Conservation (phyloP, 1,284 basidiomycete species). For the Leccinum griseonigrum region DNA sequence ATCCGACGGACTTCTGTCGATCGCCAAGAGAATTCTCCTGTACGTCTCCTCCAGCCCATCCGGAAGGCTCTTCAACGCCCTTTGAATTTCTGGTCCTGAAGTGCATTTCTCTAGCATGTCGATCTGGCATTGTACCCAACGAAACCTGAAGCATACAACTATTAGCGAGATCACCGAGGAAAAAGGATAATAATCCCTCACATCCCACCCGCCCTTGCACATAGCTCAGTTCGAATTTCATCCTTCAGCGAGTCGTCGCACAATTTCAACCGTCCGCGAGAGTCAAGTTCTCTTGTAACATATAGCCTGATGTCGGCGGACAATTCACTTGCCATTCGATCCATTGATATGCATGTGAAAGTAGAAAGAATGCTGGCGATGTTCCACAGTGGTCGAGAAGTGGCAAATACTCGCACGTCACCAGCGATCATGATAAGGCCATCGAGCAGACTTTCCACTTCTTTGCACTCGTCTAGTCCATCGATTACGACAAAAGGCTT, state of each 20-base stretch:
- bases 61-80: conserved; percentile 7
- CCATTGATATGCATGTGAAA: conserved; percentile 7
- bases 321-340: conserved; percentile 3
- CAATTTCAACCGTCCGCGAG: conserved; percentile 1
- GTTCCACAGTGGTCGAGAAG: conserved; percentile 2
- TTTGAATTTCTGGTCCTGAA: not conserved
- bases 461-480: conserved; percentile 14
- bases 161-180: not conserved
- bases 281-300: conserved; percentile 5
- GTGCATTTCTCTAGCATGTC: conserved; percentile 2
- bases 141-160: conserved; percentile 3
- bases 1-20: not conserved
- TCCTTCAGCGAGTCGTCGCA: not conserved
- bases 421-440: not conserved
- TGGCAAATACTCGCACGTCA: conserved; percentile 2
- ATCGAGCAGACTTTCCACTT: conserved; percentile 1
- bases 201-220: conserved; percentile 4
- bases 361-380: conserved; percentile 1
- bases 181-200: not conserved
- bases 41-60: conserved; percentile 15
- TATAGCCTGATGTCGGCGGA: conserved; percentile 8
- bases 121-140: conserved; percentile 16
- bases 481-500: conserved; percentile 10
- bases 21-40: conserved; percentile 5
- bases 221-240: conserved; percentile 7